Conservation (phyloP, 2,329 filamentous ascomycete genomes). For the Knufia fluminis region DNA sequence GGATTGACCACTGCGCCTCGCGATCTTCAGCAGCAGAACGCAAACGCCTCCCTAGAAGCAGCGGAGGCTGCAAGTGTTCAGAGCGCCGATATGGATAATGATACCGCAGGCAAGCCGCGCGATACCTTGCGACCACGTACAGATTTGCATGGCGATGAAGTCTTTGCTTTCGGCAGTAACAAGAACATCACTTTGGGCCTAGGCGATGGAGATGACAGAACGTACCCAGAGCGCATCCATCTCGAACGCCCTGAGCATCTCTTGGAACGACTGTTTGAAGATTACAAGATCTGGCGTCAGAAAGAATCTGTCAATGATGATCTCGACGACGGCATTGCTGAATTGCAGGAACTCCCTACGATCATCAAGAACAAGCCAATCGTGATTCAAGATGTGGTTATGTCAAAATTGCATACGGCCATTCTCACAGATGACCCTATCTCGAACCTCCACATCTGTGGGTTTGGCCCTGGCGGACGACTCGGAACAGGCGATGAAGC, state of each 20-base stretch:
- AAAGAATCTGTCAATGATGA: constrained; percentile 25
- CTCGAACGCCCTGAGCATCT: constrained; percentile 70
- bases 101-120: constrained; percentile 8
- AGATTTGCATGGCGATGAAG: constrained; percentile 61
- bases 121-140: constrained; percentile 39
- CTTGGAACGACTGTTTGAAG: constrained; percentile 61
- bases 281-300: constrained; percentile 45
- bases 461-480: constrained; percentile 81
- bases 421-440: constrained; percentile 78
- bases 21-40: constrained; percentile 42
- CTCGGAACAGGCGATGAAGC: constrained; percentile 83
- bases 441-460: constrained; percentile 86
- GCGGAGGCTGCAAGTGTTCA: constrained; percentile 15
- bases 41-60: constrained; percentile 13
- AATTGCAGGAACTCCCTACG: constrained; percentile 52
- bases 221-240: constrained; percentile 77
- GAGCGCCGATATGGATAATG: constrained; percentile 20
- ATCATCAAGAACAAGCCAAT: constrained; percentile 64
- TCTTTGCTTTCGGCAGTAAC: constrained; percentile 93
- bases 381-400: constrained; percentile 67
- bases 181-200: constrained; percentile 88
- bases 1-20: constrained; percentile 74
- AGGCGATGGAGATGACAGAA: constrained; percentile 90
- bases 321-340: constrained; percentile 14
- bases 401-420: constrained; percentile 88